Percentiles rank a stretch among this genome's conserved stretches.
Conservation (phyloP, 371 early-diverging fungal species). For the Circinella umbellata region DNA sequence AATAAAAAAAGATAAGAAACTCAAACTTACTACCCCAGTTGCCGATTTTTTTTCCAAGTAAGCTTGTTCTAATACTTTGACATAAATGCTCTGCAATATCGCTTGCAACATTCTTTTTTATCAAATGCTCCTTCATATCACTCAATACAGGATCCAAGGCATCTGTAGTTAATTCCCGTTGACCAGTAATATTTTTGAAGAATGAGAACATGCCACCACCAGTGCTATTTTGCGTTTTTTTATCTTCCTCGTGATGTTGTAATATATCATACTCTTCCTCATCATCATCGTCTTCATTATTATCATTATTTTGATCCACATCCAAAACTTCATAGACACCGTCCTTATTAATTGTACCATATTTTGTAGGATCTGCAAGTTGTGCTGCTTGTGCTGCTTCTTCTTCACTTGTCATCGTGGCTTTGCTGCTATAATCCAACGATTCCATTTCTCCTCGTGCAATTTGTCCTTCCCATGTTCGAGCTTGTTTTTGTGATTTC, state of each 20-base stretch:
- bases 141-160: slow-evolving; percentile 73
- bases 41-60: slow-evolving; percentile 82
- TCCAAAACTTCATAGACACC: slow-evolving; percentile 88
- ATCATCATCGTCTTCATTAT: slow-evolving; percentile 41
- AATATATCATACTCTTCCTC: slow-evolving; percentile 43
- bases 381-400: slow-evolving; percentile 41
- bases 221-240: slow-evolving; percentile 20
- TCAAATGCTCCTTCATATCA: slow-evolving; percentile 90
- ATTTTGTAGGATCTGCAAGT: slow-evolving; percentile 62
- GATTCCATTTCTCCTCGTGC: slow-evolving; percentile 69
- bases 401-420: slow-evolving; percentile 33
- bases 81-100: slow-evolving; percentile 89
- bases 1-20: too few relatives aligned
- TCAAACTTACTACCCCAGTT: slow-evolving; percentile 68
- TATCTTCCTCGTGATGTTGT: background rate
- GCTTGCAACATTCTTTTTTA: slow-evolving; percentile 94
- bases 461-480: slow-evolving; percentile 70
- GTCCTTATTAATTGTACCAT: slow-evolving; percentile 65
- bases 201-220: slow-evolving; percentile 64
- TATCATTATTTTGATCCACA: slow-evolving; percentile 37
- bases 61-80: slow-evolving; percentile 74
- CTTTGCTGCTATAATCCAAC: slow-evolving; percentile 67
- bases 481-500: slow-evolving; percentile 58
- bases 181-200: slow-evolving; percentile 71
- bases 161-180: slow-evolving; percentile 66